Conservation (phyloP, 495 filamentous ascomycete species). For the Lepraria neglecta region DNA sequence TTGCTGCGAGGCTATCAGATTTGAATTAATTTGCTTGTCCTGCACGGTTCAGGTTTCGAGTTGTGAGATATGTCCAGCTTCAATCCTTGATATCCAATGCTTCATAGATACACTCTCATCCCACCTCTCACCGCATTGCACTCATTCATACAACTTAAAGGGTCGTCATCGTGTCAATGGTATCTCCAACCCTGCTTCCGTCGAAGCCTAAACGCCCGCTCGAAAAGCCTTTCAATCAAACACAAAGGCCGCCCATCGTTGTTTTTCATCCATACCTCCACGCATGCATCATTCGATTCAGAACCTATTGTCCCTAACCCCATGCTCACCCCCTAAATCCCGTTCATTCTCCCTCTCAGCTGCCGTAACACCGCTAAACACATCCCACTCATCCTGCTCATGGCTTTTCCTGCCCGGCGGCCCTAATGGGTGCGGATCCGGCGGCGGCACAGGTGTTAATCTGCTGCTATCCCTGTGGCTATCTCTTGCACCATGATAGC, state of each 20-base stretch:
- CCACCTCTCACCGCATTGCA: too few relatives aligned
- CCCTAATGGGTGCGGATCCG: conserved; percentile 22
- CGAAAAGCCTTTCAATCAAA: neutral
- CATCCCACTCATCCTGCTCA: conserved; percentile 21
- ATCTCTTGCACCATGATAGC: conserved; percentile 18
- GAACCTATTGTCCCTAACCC: conserved; percentile 23
- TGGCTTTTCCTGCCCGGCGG: conserved; percentile 20
- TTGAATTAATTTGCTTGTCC: too few relatives aligned
- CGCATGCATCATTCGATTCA: conserved; percentile 1
- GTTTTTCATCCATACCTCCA: neutral
- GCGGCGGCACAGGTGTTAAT: conserved; percentile 16
- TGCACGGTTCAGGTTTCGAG: too few relatives aligned
- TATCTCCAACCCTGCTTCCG: too few relatives aligned
- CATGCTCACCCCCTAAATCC: conserved; percentile 20
- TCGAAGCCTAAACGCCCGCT: conserved; percentile 1
- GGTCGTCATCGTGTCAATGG: too few relatives aligned
- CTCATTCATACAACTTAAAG: too few relatives aligned
- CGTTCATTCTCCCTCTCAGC: conserved; percentile 20
- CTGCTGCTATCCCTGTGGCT: conserved; percentile 8
- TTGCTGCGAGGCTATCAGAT: too few relatives aligned
- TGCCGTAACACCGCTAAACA: conserved; percentile 5
- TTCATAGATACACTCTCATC: too few relatives aligned
- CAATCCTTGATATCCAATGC: too few relatives aligned
- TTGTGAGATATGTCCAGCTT: too few relatives aligned
- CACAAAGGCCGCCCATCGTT: neutral